Evolutionary conservation across 2,329 filamentous ascomycete genomes (phyloP).

Genomic region (Pseudopyricularia cyperi): DNA sequence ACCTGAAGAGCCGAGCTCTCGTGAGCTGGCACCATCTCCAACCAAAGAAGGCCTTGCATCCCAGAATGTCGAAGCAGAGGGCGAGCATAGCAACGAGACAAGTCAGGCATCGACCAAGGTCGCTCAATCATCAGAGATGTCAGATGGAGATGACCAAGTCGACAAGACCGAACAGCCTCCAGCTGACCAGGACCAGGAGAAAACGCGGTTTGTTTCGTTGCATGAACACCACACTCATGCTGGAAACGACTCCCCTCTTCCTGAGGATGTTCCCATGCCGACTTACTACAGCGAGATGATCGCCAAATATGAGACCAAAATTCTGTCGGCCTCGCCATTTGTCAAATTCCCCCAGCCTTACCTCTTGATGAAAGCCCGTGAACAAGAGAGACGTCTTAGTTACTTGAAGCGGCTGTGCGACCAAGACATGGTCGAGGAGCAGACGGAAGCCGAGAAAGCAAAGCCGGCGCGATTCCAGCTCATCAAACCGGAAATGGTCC

Average conservation of each 20-base stretch:
- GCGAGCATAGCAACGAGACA: not conserved
- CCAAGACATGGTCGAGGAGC: constrained; percentile 50
- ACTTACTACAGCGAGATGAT: constrained; percentile 95
- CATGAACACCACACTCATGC: constrained; percentile 28
- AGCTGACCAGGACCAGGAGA: not conserved
- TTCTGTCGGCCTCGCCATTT: constrained; percentile 89
- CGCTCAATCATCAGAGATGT: not conserved
- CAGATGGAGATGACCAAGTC: not conserved
- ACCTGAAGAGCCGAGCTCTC: constrained; percentile 17
- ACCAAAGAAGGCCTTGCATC: constrained; percentile 8
- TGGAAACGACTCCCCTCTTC: constrained; percentile 43
- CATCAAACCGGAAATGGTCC: constrained; percentile 92
- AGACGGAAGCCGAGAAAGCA: constrained; percentile 42
- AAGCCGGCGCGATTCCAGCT: constrained; percentile 69
- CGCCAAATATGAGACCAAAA: constrained; percentile 81
- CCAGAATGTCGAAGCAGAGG: not conserved
- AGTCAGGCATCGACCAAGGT: not conserved
- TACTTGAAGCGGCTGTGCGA: constrained; percentile 76
- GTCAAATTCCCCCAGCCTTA: constrained; percentile 93
- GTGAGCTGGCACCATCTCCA: not conserved
- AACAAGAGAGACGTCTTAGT: constrained; percentile 73
- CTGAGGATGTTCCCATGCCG: constrained; percentile 71
- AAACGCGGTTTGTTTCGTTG: constrained; percentile 17
- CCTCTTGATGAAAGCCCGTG: constrained; percentile 78
- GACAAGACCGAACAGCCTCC: constrained; percentile 12